Percentiles rank a stretch among this genome's conserved stretches.
phyloP scores from a whole-genome alignment of 1,139 yeast genomes.

The Debaryomyces fabryi region DNA sequence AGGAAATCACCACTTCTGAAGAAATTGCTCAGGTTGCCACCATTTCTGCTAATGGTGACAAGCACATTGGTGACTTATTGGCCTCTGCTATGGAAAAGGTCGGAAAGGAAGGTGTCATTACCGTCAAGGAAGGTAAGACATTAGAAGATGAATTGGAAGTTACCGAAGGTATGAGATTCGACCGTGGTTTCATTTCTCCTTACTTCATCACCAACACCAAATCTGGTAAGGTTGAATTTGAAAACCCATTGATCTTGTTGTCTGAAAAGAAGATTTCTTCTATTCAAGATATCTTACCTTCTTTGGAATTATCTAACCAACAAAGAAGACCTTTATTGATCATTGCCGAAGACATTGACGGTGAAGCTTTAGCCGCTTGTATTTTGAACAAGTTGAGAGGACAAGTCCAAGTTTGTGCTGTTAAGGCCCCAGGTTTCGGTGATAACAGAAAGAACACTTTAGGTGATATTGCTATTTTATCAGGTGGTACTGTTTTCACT shows the following conservation, averaged over 20 bases:
- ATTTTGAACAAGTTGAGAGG: slow-evolving; percentile 98
- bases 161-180: slow-evolving; percentile 99
- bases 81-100: slow-evolving; percentile 99
- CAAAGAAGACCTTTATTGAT: slow-evolving; percentile 93
- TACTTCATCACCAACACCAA: slow-evolving; percentile 97
- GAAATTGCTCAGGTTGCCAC: slow-evolving; percentile 99
- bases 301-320: slow-evolving; percentile 93
- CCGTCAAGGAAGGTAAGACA: slow-evolving; percentile 96
- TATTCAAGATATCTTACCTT: slow-evolving; percentile 90
- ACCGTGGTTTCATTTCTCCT: slow-evolving; percentile 98
- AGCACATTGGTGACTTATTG: slow-evolving; percentile 88
- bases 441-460: slow-evolving; percentile 98
- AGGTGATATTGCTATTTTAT: slow-evolving; percentile 95
- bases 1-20: slow-evolving; percentile 94
- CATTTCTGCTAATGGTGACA: slow-evolving; percentile 96
- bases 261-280: slow-evolving; percentile 95
- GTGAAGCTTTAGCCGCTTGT: slow-evolving; percentile 99
- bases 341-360: slow-evolving; percentile 96
- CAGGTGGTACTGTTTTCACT: slow-evolving; percentile 98
- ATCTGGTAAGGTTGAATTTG: slow-evolving; percentile 96
- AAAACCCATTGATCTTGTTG: slow-evolving; percentile 86
- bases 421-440: slow-evolving; percentile 99
- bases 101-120: slow-evolving; percentile 99
- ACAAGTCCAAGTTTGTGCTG: slow-evolving; percentile 98
- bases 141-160: slow-evolving; percentile 96